phyloP scores from a whole-genome alignment of 768 basidiomycete species.

The Boletus bicolor region DNA sequence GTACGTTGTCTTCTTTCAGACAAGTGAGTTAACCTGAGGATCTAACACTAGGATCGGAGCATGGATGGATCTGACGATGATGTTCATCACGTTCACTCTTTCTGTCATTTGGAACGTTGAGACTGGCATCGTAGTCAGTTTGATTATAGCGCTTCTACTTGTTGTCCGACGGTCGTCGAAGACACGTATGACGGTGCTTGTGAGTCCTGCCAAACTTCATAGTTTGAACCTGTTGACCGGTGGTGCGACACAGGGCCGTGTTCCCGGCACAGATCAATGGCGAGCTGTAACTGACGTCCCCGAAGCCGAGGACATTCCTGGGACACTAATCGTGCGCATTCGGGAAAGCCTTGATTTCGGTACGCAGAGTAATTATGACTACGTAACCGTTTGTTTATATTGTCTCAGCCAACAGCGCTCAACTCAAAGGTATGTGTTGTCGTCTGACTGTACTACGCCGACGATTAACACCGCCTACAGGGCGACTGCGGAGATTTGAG shows the following conservation, averaged over 20 bases:
- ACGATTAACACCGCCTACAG: conserved; percentile 34
- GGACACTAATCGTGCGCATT: conserved; percentile 84
- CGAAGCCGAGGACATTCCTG: conserved; percentile 76
- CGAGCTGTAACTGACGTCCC: conserved; percentile 86
- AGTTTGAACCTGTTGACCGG: not conserved
- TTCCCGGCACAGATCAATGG: conserved; percentile 89
- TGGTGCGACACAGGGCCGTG: conserved; percentile 57
- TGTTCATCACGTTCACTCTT: conserved; percentile 83
- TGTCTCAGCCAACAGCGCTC: conserved; percentile 82
- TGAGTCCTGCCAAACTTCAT: conserved; percentile 25
- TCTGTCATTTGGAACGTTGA: conserved; percentile 91
- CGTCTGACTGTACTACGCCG: not conserved
- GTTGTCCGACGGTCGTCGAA: conserved; percentile 89
- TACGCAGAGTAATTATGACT: conserved; percentile 30
- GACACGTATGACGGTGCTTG: conserved; percentile 87
- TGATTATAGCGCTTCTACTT: conserved; percentile 83
- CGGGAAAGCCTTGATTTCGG: conserved; percentile 91
- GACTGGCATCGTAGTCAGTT: conserved; percentile 84
- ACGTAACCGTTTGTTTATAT: not conserved
- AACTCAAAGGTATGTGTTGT: conserved; percentile 64
- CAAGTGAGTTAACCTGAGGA: not conserved
- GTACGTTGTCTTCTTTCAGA: conserved; percentile 37
- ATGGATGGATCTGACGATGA: conserved; percentile 87
- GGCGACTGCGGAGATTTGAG: conserved; percentile 80
- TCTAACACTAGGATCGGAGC: conserved; percentile 60